Conservation (phyloP, 257 asterid species). For the Rehmannia glutinosa region DNA sequence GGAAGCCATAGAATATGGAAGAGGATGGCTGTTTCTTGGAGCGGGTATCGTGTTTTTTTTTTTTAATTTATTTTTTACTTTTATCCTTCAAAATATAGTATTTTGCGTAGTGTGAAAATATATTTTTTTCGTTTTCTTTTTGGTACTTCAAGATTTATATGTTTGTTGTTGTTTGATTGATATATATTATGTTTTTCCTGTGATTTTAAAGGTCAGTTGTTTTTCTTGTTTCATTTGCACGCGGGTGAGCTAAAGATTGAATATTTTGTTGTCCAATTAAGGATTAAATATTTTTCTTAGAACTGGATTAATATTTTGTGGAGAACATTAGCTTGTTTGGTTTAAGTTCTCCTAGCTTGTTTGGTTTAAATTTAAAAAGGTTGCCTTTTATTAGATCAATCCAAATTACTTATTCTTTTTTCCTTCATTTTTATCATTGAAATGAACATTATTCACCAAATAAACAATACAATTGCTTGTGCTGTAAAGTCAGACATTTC, state of each 20-base stretch:
- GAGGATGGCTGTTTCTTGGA: slow-evolving; percentile 90
- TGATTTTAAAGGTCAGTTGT: too few species aligned
- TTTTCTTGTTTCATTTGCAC: too few species aligned
- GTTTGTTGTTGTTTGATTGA: not conserved
- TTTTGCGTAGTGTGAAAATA: not conserved
- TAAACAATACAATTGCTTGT: too few species aligned
- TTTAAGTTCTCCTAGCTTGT: not conserved
- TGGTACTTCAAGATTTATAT: not conserved
- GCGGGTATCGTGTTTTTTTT: slow-evolving; percentile 40
- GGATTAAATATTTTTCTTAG: not conserved
- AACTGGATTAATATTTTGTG: not conserved
- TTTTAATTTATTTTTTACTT: not conserved
- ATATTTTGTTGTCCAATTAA: not conserved
- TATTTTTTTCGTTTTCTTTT: not conserved
- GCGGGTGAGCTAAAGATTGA: slow-evolving; percentile 17
- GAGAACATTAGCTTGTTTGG: too few species aligned
- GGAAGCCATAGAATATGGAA: slow-evolving; percentile 86
- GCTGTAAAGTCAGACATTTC: too few species aligned
- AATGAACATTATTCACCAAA: too few species aligned
- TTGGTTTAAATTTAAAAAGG: not conserved
- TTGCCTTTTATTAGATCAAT: not conserved
- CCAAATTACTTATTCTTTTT: too few species aligned
- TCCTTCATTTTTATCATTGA: too few species aligned
- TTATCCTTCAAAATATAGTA: not conserved
- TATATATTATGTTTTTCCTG: not conserved